These are phyloP conservation scores for Vaccinium vitisidaea DNA, from an alignment of 148 eudicot genomes.

Conservation along the genomic window DNA sequence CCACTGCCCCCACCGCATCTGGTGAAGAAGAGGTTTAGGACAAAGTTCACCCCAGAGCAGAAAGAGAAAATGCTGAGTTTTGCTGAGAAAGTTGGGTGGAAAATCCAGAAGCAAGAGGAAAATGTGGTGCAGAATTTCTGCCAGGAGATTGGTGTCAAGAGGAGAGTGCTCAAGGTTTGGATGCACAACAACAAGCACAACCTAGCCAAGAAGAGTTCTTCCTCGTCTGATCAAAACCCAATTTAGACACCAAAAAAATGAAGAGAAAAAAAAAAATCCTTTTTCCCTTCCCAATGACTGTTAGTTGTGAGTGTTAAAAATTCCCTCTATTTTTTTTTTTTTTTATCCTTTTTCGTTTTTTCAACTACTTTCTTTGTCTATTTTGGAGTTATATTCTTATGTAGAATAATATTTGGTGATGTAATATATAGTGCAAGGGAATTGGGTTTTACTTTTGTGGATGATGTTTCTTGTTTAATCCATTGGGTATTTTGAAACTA, in stretches of 20 bases:
- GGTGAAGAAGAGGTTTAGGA: conserved; percentile 63
- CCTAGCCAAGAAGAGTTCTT: conserved; percentile 49
- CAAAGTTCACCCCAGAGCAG: conserved; percentile 61
- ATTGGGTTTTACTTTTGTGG: conserved; percentile 3
- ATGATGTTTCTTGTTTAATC: not conserved
- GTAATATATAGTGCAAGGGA: conserved; percentile 8
- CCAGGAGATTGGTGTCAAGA: conserved; percentile 64
- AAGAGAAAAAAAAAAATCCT: not conserved
- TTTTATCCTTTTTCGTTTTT: not conserved
- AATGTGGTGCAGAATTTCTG: conserved; percentile 60
- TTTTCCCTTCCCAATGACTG: not conserved
- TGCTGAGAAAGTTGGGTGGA: conserved; percentile 78
- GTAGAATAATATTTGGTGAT: conserved; percentile 16
- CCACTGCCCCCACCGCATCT: conserved; percentile 20
- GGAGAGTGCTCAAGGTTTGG: conserved; percentile 72
- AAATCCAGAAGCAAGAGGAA: conserved; percentile 69
- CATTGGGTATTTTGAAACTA: not conserved
- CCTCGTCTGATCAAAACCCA: conserved; percentile 15
- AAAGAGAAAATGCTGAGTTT: conserved; percentile 63
- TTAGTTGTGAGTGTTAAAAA: not conserved
- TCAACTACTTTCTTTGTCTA: conserved; percentile 13
- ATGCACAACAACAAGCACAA: conserved; percentile 74
- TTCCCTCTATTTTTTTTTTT: not conserved
- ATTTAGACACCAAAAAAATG: not conserved
- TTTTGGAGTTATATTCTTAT: conserved; percentile 14